A percentile compares a stretch with the other conserved stretches of the same genome.
Evolutionary conservation across 805 yeast species (phyloP).

Genomic region (Candida palmyrensis): DNA sequence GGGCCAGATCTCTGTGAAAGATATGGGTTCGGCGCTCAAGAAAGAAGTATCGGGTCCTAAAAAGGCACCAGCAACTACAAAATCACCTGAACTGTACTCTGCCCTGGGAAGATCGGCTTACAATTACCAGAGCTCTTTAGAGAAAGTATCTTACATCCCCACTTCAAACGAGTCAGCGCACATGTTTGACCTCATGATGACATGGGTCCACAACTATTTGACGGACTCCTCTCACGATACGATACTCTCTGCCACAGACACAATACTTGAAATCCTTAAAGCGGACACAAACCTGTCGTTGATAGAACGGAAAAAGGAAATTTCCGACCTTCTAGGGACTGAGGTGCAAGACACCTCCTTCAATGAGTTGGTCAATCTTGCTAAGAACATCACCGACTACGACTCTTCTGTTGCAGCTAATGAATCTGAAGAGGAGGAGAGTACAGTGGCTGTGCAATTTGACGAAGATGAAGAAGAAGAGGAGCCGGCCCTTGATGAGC

Average conservation of each 20-base stretch:
- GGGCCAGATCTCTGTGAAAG: conserved; percentile 62
- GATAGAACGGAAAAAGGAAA: conserved; percentile 38
- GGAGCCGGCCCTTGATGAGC: conserved; percentile 16
- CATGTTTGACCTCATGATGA: conserved; percentile 51
- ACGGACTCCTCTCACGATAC: conserved; percentile 78
- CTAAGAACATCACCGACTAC: conserved; percentile 49
- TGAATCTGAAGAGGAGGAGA: conserved; percentile 18
- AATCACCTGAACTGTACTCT: not conserved
- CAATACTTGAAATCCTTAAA: conserved; percentile 51
- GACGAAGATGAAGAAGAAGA: conserved; percentile 35
- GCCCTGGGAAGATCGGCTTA: conserved; percentile 1
- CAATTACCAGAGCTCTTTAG: conserved; percentile 20
- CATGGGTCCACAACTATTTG: conserved; percentile 51
- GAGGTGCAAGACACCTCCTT: conserved; percentile 39
- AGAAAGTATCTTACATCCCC: conserved; percentile 59
- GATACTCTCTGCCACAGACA: conserved; percentile 67
- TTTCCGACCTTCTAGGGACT: conserved; percentile 44
- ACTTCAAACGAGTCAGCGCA: conserved; percentile 46
- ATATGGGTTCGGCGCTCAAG: conserved; percentile 57
- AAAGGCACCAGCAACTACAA: conserved; percentile 8
- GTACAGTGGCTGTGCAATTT: conserved; percentile 38
- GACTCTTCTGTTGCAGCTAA: conserved; percentile 12
- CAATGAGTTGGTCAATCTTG: conserved; percentile 40
- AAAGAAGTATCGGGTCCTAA: conserved; percentile 10
- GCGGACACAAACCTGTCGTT: conserved; percentile 37